Percentiles rank a stretch among this genome's conserved stretches.
Evolutionary conservation across 192 early-diverging fungal genomes (phyloP).

Genomic region (Coemansia sp.): DNA sequence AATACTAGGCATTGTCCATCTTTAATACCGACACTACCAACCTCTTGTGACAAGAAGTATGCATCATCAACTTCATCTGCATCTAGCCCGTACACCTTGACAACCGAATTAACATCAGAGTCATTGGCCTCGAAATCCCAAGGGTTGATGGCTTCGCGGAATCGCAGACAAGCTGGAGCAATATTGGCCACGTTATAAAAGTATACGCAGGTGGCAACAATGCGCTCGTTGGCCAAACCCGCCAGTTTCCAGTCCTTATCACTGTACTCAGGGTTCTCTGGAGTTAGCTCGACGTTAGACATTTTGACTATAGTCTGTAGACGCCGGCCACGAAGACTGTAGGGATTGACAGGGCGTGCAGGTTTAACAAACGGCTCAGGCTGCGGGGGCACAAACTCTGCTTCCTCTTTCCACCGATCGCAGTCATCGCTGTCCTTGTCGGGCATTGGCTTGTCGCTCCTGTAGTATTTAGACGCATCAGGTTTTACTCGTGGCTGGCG

Average conservation of each 20-base stretch:
- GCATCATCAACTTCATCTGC: conserved; percentile 30
- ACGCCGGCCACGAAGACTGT: conserved; percentile 34
- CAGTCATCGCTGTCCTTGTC: not conserved
- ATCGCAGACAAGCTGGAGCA: conserved; percentile 58
- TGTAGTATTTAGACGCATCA: conserved; percentile 1
- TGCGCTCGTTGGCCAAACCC: conserved; percentile 69
- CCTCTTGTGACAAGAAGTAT: conserved; percentile 30
- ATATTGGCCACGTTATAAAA: conserved; percentile 74
- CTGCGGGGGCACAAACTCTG: conserved; percentile 25
- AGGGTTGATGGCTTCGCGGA: conserved; percentile 39
- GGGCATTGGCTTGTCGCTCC: not conserved
- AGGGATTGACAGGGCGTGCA: conserved; percentile 14
- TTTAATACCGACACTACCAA: conserved; percentile 50
- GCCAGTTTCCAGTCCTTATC: conserved; percentile 70
- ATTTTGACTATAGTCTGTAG: conserved; percentile 75
- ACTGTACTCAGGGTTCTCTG: conserved; percentile 60
- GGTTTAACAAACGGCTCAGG: conserved; percentile 46
- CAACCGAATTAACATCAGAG: not conserved
- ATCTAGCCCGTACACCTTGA: conserved; percentile 26
- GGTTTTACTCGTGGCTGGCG: not conserved
- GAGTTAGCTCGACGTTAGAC: conserved; percentile 66
- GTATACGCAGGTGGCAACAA: conserved; percentile 72
- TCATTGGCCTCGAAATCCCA: not conserved
- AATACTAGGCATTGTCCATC: conserved; percentile 69
- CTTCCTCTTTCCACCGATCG: not conserved